Percentiles rank a stretch among this genome's conserved stretches.
These are phyloP conservation scores for Quaeritorhiza haematococci DNA, from an alignment of 371 early-diverging fungal species.

Conservation along the genomic window DNA sequence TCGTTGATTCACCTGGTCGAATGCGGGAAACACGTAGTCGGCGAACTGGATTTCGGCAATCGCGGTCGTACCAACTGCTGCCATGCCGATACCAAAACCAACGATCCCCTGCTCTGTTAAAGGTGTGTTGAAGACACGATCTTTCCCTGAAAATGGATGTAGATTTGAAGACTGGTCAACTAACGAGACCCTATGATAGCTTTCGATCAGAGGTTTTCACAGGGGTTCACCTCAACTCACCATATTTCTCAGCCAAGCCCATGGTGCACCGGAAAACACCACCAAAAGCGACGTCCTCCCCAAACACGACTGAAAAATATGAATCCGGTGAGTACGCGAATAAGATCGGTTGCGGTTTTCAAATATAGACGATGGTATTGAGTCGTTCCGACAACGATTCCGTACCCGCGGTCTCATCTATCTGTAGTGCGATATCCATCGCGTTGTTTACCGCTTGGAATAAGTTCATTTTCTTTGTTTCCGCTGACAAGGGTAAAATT, in stretches of 20 bases:
- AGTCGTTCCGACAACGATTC: no score
- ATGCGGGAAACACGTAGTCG: slow-evolving; percentile 96
- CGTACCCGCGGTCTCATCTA: slow-evolving; percentile 81
- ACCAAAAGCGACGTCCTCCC: slow-evolving; percentile 97
- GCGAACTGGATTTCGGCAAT: slow-evolving; percentile 99
- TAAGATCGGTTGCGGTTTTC: not conserved
- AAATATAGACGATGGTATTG: not conserved
- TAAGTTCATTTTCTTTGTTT: slow-evolving; percentile 86
- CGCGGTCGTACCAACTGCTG: slow-evolving; percentile 92
- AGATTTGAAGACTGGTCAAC: not conserved
- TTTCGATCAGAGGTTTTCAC: not conserved
- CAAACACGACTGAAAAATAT: slow-evolving; percentile 72
- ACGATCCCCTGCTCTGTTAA: slow-evolving; percentile 95
- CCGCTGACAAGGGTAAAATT: slow-evolving; percentile 23
- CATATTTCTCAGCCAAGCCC: slow-evolving; percentile 87
- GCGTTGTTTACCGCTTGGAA: slow-evolving; percentile 95
- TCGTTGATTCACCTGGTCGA: slow-evolving; percentile 90
- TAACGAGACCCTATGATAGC: not conserved
- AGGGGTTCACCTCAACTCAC: slow-evolving; percentile 25
- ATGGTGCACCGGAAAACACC: slow-evolving; percentile 96
- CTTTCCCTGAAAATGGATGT: slow-evolving; percentile 48
- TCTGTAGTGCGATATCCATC: slow-evolving; percentile 77
- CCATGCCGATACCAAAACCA: slow-evolving; percentile 97
- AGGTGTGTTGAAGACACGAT: slow-evolving; percentile 96
- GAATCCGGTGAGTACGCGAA: not conserved